These are phyloP conservation scores for Leishmania martiniquensis DNA, from an alignment of 208 protist species.

Conservation along the genomic window DNA sequence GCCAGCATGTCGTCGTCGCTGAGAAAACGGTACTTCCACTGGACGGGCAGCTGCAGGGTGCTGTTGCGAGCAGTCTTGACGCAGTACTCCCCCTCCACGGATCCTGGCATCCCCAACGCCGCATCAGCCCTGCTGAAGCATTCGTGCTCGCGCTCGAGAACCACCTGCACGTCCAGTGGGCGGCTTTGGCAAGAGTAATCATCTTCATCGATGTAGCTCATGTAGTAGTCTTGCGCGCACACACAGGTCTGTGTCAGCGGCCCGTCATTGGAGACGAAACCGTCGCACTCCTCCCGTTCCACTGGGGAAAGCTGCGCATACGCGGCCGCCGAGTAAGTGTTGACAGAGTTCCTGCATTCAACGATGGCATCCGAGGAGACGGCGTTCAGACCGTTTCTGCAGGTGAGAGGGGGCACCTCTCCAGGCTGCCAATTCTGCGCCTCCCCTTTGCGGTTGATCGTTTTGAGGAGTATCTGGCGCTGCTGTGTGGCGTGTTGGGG, in stretches of 20 bases:
- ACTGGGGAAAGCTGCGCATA: background rate
- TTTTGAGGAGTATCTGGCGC: background rate
- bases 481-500: background rate
- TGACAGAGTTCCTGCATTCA: slow-evolving; percentile 1
- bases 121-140: slow-evolving; percentile 39
- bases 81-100: slow-evolving; percentile 30
- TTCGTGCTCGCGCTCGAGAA: slow-evolving; percentile 26
- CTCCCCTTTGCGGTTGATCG: background rate
- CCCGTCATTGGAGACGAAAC: background rate
- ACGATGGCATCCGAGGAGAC: slow-evolving; percentile 7
- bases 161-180: slow-evolving; percentile 30
- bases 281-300: background rate
- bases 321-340: background rate
- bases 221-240: slow-evolving; percentile 32
- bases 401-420: background rate
- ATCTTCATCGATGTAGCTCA: background rate
- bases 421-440: too few species aligned
- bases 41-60: slow-evolving; percentile 8
- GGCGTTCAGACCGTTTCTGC: background rate
- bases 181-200: slow-evolving; percentile 14
- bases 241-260: slow-evolving; percentile 21
- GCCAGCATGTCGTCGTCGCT: slow-evolving; percentile 8
- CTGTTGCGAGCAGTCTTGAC: slow-evolving; percentile 18
- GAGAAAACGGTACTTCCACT: slow-evolving; percentile 14
- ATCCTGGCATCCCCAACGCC: slow-evolving; percentile 35